Evolutionary conservation across 176 grass and related monocot genomes (phyloP).

Genomic region (Elaeis guineensis): DNA sequence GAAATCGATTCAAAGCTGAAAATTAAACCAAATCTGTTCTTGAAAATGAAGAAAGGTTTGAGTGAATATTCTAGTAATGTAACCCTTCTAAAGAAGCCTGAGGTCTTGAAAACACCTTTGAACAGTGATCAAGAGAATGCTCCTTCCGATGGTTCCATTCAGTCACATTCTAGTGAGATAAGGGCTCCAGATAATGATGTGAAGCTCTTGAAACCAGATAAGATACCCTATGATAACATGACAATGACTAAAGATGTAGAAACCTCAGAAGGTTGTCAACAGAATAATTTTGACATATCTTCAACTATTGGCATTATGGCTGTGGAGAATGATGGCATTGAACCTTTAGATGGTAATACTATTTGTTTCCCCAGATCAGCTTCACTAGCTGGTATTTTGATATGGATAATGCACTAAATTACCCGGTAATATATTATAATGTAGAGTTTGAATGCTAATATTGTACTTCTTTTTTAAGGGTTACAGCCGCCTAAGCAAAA

Average conservation of each 20-base stretch:
- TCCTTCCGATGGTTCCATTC: slow-evolving; percentile 3
- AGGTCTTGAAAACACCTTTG: slow-evolving; percentile 23
- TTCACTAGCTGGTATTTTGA: slow-evolving; percentile 21
- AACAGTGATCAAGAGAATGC: slow-evolving; percentile 22
- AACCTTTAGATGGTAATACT: slow-evolving; percentile 9
- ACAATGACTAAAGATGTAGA: slow-evolving; percentile 19
- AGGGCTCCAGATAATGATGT: slow-evolving; percentile 13
- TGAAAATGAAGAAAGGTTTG: slow-evolving; percentile 68
- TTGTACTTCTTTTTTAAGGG: slow-evolving; percentile 53
- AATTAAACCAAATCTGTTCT: slow-evolving; percentile 36
- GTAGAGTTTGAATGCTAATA: slow-evolving; percentile 29
- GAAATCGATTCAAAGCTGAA: slow-evolving; percentile 56
- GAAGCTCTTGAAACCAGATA: not conserved
- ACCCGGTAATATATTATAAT: slow-evolving; percentile 6
- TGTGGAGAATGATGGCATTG: slow-evolving; percentile 30
- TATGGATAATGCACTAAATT: slow-evolving; percentile 30
- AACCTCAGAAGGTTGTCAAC: slow-evolving; percentile 6
- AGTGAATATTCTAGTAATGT: slow-evolving; percentile 54
- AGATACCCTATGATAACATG: not conserved
- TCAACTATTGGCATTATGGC: slow-evolving; percentile 1
- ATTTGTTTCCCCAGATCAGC: slow-evolving; percentile 8
- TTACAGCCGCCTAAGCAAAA: slow-evolving; percentile 35
- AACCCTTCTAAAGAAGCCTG: slow-evolving; percentile 68
- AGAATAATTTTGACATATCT: slow-evolving; percentile 6
- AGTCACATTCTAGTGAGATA: slow-evolving; percentile 7